Conservation (phyloP, 441 rosid species). For the Cnidoscolus chayamansa region DNA sequence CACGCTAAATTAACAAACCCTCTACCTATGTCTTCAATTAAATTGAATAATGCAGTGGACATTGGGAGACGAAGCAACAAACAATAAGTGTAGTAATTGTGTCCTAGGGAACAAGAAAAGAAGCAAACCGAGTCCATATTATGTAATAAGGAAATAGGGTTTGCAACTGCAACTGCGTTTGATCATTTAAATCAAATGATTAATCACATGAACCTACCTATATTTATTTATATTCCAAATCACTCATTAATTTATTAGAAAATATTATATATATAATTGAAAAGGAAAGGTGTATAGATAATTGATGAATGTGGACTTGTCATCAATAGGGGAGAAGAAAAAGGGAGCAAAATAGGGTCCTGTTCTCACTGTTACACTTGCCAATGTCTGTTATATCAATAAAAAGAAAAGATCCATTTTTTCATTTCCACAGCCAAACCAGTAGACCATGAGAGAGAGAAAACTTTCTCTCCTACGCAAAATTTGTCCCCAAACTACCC, state of each 20-base stretch:
- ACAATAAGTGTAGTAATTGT: slow-evolving; percentile 16
- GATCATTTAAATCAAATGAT: too few relatives aligned
- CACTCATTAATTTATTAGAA: too few relatives aligned
- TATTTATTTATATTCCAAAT: too few relatives aligned
- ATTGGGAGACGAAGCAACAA: slow-evolving; percentile 23
- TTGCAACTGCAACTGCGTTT: too few relatives aligned
- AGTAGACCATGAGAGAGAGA: slow-evolving; percentile 7
- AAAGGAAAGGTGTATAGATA: not conserved
- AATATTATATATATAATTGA: not conserved
- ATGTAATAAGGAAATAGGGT: too few relatives aligned
- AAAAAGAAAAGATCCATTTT: slow-evolving; percentile 9
- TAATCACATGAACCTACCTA: too few relatives aligned
- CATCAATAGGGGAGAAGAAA: slow-evolving; percentile 8
- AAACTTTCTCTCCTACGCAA: slow-evolving; percentile 17
- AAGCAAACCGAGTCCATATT: too few relatives aligned
- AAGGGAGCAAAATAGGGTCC: slow-evolving; percentile 16
- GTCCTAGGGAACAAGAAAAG: slow-evolving; percentile 21
- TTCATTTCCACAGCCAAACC: slow-evolving; percentile 18
- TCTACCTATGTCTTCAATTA: too few relatives aligned
- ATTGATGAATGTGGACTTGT: not conserved
- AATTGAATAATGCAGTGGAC: not conserved
- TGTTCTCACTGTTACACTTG: slow-evolving; percentile 21
- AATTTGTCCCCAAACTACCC: slow-evolving; percentile 31
- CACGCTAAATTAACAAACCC: not conserved
- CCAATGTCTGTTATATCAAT: slow-evolving; percentile 12